Evolutionary conservation across 1,284 basidiomycete species (phyloP), one percentile per base, ranked within the genome.

Genomic region (Leccinum solheimii): DNA sequence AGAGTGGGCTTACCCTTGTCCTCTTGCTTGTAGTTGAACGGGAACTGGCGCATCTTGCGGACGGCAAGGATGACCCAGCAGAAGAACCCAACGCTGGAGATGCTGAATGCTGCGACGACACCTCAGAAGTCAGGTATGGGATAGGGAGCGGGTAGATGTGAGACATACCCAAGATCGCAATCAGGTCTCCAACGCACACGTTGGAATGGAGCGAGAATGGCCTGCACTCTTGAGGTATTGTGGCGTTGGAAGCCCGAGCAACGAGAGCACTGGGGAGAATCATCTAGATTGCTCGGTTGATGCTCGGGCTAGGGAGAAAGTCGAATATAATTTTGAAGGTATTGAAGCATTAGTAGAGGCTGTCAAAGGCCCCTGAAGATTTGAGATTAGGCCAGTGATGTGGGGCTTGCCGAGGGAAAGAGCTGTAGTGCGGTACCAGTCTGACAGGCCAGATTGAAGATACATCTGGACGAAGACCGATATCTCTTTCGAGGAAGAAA

Each of bases 101-200:
- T 10, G 9, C 62, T 51, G 53, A 62, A 69, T 4, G 59, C 69
- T 71, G 45, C 3, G 11, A 16, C 21, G 7, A n/a, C 21, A 16
- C 5, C 13, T 68, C 10, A 57, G 32, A 34, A n/a, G 45, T 45
- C 5, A 32, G 38, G 45, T 16, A 4, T 19, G 10, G 43, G 34
- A 57, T 13, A 45, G 6, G 0, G n/a, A 16, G 5, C 13, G 43
- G 19, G 10, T 45, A 19, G 10, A 38, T 11, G 8, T 16, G 11
- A 23, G 13, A 63, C 68, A 2, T 48, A 69, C 69, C 70, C 21
- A 68, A 3, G 32, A 74, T 69, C 5, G 57, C 69, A 38, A 74
- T 32, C 21, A 73, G 2, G 54, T 71, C 70, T 1, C 70, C 70
- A 3, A 72, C 30, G 13, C 72, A 71, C 1, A 71, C 61, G 4